Evolutionary conservation across 768 basidiomycete species (phyloP).

Genomic region (Mycena olivaceomarginata): DNA sequence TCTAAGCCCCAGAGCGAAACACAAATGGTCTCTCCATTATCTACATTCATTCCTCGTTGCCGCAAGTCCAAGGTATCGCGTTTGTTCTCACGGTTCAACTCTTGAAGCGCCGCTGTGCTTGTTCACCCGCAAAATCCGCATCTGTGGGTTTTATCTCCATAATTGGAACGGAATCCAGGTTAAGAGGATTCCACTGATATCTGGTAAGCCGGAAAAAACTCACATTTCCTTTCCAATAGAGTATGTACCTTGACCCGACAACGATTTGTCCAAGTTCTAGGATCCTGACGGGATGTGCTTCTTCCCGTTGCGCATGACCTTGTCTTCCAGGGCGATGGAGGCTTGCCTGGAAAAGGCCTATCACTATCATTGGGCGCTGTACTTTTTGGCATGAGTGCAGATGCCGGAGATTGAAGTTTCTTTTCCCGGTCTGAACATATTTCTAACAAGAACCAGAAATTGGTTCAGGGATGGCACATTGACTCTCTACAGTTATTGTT

Average conservation of each 20-base stretch:
- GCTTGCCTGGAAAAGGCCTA: slow-evolving; percentile 10
- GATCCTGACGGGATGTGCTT: not conserved
- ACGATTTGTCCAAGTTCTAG: slow-evolving; percentile 3
- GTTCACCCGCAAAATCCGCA: not conserved
- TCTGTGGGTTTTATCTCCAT: slow-evolving; percentile 2
- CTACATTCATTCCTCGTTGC: no score
- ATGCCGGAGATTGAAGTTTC: slow-evolving; percentile 8
- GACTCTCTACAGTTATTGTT: slow-evolving; percentile 5
- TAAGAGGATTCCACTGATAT: not conserved
- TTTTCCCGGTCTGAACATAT: slow-evolving; percentile 5
- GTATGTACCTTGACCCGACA: slow-evolving; percentile 4
- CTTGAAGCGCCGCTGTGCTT: not conserved
- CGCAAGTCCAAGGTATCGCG: no score
- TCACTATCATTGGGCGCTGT: slow-evolving; percentile 10
- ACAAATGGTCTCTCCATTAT: not conserved
- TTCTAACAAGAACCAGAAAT: slow-evolving; percentile 6
- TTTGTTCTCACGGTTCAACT: no score
- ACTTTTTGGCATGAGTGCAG: slow-evolving; percentile 2
- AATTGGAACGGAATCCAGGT: not conserved
- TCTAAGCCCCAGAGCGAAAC: not conserved
- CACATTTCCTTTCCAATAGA: slow-evolving; percentile 7
- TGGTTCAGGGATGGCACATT: slow-evolving; percentile 10
- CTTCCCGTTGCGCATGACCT: slow-evolving; percentile 7
- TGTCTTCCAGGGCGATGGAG: slow-evolving; percentile 7
- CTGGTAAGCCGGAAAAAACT: slow-evolving; percentile 6